Evolutionary conservation across 129 eudicot species (phyloP), one percentile per base, ranked within the genome.

Genomic region (Flaveria trinervia): DNA sequence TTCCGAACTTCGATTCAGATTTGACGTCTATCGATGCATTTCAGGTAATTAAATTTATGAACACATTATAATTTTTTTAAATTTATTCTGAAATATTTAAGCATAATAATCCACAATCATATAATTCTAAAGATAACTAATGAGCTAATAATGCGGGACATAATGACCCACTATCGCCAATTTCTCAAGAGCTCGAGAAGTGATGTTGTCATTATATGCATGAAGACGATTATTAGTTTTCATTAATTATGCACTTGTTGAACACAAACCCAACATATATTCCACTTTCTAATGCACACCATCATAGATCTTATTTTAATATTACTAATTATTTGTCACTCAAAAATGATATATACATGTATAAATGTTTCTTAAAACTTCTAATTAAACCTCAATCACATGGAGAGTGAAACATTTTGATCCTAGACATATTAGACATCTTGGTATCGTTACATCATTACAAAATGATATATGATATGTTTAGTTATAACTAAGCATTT

Each of bases 1-100:
- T 83, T 65, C 78, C 89, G 25, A 85, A 86, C 81, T 90, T 90
- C 83, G 84, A 90, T 74, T 80, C 86, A 9, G 92, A 93, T 25
- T 68, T 82, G 0, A 85, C 73, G 54, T 70, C 74, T 18, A 61
- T 79, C n/a, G 84, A 85, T 26, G 68, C 84, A 75, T 71, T 83
- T 43, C 98, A 93, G 97, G 97, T 89, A 43, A 49, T 28, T 46
- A 36, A 36, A 36, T 0, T 3, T 3, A 2, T 54, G 7, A 7
- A 18, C 25, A 9, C 28, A 3, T 73, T 56, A 8, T 36, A 39
- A 39, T 4, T 25, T 30, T n/a, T 71, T 23, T 52, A 36, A 36
- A 5, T 36, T 51, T 26, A 7, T 23, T 62, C 9, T 62, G 48
- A 44, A 44, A 1, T 7, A 8, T 8, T 44, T 10, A 9, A 12